Evolutionary conservation across 2,329 filamentous ascomycete species (phyloP).

Genomic region (Cryphonectria carpinicola): DNA sequence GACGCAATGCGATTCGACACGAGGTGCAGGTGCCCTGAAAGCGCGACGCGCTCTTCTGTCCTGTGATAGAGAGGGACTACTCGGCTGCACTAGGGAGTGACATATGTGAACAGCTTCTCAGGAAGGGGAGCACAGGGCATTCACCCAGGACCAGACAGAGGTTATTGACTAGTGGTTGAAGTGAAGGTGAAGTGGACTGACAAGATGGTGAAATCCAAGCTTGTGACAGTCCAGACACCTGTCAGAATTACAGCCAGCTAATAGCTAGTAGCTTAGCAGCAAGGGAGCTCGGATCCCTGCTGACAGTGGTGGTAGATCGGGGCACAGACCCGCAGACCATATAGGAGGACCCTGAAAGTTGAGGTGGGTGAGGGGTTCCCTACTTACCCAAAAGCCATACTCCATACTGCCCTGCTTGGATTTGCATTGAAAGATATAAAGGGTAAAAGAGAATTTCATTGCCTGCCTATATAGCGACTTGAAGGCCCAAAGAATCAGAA

Average conservation of each 20-base stretch:
- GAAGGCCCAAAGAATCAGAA: background rate
- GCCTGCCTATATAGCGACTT: background rate
- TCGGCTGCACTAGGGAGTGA: background rate
- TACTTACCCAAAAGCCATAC: too few species aligned
- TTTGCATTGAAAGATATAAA: background rate
- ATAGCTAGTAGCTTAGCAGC: background rate
- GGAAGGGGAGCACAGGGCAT: background rate
- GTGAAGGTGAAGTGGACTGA: background rate
- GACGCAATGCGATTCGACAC: background rate
- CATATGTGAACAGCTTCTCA: background rate
- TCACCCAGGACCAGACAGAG: background rate
- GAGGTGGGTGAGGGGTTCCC: background rate
- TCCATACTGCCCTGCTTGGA: background rate
- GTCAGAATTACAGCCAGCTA: constrained; percentile 3
- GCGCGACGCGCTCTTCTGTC: background rate
- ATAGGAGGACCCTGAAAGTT: background rate
- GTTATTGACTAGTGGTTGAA: background rate
- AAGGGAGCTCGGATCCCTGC: constrained; percentile 10
- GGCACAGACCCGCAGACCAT: background rate
- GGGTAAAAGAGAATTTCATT: background rate
- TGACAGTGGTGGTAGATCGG: background rate
- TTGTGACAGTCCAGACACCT: constrained; percentile 16
- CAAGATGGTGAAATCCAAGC: background rate
- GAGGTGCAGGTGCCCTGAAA: too few species aligned
- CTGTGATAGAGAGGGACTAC: background rate